Evolutionary conservation across 176 grass and related monocot genomes (phyloP), one percentile per base, ranked within the genome.

Genomic region (Phoenix roebelenii): DNA sequence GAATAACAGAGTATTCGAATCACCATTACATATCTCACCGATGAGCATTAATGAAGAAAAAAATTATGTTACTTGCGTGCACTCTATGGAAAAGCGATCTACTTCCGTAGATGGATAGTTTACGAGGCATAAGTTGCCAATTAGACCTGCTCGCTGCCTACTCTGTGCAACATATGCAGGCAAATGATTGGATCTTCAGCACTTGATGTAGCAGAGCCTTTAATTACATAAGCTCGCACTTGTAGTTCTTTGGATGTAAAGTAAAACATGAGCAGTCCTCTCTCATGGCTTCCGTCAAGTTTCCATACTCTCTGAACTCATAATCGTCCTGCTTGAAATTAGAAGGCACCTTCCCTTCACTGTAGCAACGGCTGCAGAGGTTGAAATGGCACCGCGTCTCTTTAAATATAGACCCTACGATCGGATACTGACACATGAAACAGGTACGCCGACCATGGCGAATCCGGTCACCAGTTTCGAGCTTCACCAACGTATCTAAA

Each of bases 301-400:
- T 89, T 54, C 81, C 79, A 14, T 98, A 98, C 76, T 98, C 94
- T 57, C 85, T 98, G 74, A 98, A 98, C 50, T 66, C 85, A 81
- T 88, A 98, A 67, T 98, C 88, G 12, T 98, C 94, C 71, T 88
- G 65, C 61, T 85, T 89, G 73, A 79, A 98, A 1, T 66, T 72
- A 25, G 88, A 89, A 17, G 94, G 94, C 65, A 98, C 94, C 76
- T 98, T 98, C 71, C 94, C 94, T 85, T 98, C 81, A 14, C 84
- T 93, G 72, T 98, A 98, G 63, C 94, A 98, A 17, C 79, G 81
- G 25, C 81, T 92, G 61, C 94, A 98, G 61, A 98, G 56, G 69
- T 88, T 98, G 67, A 98, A 98, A 0, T 54, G 70, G 65, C 81
- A 73, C 55, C 92, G 92, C 24, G 76, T 98, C 77, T 98, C 94